Evolutionary conservation across 2,329 filamentous ascomycete species (phyloP).

Genomic region (Calonectria honghensis): DNA sequence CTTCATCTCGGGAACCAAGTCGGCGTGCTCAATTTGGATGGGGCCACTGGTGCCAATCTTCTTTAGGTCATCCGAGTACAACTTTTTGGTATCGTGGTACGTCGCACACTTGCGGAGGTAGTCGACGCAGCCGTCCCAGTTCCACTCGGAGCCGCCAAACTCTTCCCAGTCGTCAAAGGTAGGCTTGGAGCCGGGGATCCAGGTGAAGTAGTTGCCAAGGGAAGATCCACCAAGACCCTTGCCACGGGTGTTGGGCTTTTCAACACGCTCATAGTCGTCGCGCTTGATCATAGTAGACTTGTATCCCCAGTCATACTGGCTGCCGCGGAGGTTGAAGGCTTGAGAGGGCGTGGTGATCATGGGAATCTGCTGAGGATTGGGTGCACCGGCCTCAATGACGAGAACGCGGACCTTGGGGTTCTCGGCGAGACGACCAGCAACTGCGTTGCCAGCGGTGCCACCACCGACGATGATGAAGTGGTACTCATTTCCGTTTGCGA

Average conservation of each 20-base stretch:
- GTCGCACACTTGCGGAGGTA: slow-evolving; percentile 74
- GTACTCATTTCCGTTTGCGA: slow-evolving; percentile 34
- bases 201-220: slow-evolving; percentile 78
- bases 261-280: slow-evolving; percentile 75
- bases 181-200: slow-evolving; percentile 74
- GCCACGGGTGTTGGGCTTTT: slow-evolving; percentile 79
- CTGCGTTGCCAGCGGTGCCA: slow-evolving; percentile 59
- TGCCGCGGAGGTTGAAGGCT: slow-evolving; percentile 72
- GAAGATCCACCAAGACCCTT: slow-evolving; percentile 76
- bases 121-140: slow-evolving; percentile 65
- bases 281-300: slow-evolving; percentile 77
- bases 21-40: slow-evolving; percentile 71
- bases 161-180: slow-evolving; percentile 82
- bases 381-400: slow-evolving; percentile 68
- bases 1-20: slow-evolving; percentile 70
- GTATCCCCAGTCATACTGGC: slow-evolving; percentile 76
- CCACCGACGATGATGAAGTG: slow-evolving; percentile 47
- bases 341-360: slow-evolving; percentile 71
- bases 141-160: slow-evolving; percentile 81
- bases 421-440: slow-evolving; percentile 60
- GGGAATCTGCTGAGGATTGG: slow-evolving; percentile 68
- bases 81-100: slow-evolving; percentile 72
- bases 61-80: slow-evolving; percentile 66
- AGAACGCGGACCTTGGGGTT: slow-evolving; percentile 63
- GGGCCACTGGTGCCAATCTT: slow-evolving; percentile 72